Base-by-base conservation (phyloP, 345 rosid species). In the Hibiscus syriacus region DNA sequence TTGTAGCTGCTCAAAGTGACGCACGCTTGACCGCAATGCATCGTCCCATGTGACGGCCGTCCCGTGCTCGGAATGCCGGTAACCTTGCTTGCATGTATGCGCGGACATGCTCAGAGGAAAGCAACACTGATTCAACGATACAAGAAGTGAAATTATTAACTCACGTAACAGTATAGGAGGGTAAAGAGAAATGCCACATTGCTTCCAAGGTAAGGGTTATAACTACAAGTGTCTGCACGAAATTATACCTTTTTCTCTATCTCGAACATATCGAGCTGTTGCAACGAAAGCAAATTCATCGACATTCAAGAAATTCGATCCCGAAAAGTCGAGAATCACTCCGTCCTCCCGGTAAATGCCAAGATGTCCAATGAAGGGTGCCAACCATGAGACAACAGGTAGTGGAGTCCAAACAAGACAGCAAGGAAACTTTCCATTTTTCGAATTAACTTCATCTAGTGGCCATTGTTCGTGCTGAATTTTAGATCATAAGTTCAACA, bases 331-430 rank as follows among this genome's bases (percentile, higher is more conserved):
- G 45, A 90, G 55, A 50, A 85, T 80, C 57, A 76, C 79, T 71
- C 99, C 98, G 56, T 95, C 97, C 78, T 95, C 99, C 74, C 82
- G 73, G 78, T 98, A 90, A 70, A 95, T 82, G 46, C 99, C 99
- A 26, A 95, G 83, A 71, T 92, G 98, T 57, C 99, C 99, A 3
- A 95, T 85, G 83, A 95, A 92, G 14, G 98, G 99, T 69, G 97
- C 93, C 77, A 95, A 67, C 98, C 99, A 95, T 2, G 98, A 95
- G 80, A 92, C 92, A 39, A 92, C 89, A 19, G 99, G 99, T 6
- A 95, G 85, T 12, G 98, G 92, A 46, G 89, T 84, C 99, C 99
- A 95, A 13, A 95, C 88, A 6, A 95, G 65, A 65, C 97, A 95
- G 54, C 99, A 92, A 0, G 99, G 99, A 38, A 95, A 95, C 77